Evolutionary conservation across 2,329 filamentous ascomycete genomes (phyloP).

Genomic region (Pseudocercospora ulei): DNA sequence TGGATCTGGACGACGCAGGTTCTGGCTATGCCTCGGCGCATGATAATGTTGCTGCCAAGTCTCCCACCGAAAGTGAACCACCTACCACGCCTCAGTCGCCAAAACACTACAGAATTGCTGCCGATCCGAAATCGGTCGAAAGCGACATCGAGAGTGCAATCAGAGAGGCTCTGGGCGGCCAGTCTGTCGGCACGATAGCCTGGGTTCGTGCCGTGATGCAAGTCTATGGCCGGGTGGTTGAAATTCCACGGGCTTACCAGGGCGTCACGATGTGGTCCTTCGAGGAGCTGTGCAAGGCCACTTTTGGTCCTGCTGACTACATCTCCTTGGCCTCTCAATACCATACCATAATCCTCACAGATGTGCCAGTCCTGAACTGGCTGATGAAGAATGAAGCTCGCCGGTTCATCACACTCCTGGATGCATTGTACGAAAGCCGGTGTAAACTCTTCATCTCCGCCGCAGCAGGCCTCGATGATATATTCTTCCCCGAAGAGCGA

Average conservation of each 20-base stretch:
- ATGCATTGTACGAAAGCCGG: constrained; percentile 71
- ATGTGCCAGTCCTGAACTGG: constrained; percentile 57
- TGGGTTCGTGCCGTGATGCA: constrained; percentile 43
- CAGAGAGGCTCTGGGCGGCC: constrained; percentile 13
- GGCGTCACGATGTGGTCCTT: constrained; percentile 60
- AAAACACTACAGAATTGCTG: constrained; percentile 18
- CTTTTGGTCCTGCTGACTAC: constrained; percentile 71
- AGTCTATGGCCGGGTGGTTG: constrained; percentile 56
- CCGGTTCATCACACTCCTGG: constrained; percentile 58
- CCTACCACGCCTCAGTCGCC: constrained; percentile 13
- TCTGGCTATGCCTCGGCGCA: constrained; percentile 18
- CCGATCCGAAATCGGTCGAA: constrained; percentile 12
- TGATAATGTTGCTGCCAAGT: constrained; percentile 7
- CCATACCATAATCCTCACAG: constrained; percentile 65
- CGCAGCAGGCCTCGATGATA: constrained; percentile 56
- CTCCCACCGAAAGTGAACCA: neutral
- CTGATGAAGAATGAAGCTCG: constrained; percentile 70
- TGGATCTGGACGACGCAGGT: constrained; percentile 16
- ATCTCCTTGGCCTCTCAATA: constrained; percentile 70
- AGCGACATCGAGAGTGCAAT: constrained; percentile 21
- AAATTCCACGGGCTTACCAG: constrained; percentile 49
- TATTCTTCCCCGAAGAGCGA: constrained; percentile 61
- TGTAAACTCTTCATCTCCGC: constrained; percentile 66
- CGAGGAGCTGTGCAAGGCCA: constrained; percentile 52
- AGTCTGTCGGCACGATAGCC: constrained; percentile 11